Base-by-base conservation (phyloP, 371 early-diverging fungal species). In the Mucor racemosus region DNA sequence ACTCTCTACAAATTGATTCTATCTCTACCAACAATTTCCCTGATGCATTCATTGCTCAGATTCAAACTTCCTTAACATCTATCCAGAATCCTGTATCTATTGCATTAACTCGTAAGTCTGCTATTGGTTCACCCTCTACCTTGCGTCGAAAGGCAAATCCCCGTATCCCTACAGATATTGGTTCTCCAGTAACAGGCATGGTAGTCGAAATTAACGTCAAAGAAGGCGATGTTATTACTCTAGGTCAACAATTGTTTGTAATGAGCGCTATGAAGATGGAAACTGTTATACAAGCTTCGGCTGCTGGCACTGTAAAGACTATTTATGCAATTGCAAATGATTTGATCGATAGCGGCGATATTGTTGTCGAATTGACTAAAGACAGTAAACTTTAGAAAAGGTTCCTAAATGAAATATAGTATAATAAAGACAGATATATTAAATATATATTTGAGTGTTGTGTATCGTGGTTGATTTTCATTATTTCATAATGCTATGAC, bases 201-300 rank as follows among this genome's bases (percentile, higher is more conserved):
- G 36, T 81, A 13, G 76, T 77, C 10, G 77, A 81, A 41, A 62
- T 81, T 40, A 72, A 70, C 58, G 74, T 79, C 14, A 64, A 75
- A 42, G 71, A 56, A 41, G 78, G 81, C 1, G 77, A 72, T 19
- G 33, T 56, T 13, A 65, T 77, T 17, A 14, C 63, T 38, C 41
- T 48, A n/a, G 75, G 76, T 5, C 79, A 81, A 41, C 68, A 74
- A 36, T 36, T 77, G 35, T 76, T 75, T 67, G 79, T 81, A 5
- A 64, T 81, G 59, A 81, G 77, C 35, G 79, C 81, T 8, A 81
- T 81, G 79, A 81, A 81, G 56, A 79, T 81, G 79, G 79, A 81
- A 56, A 79, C 79, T 0, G 77, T 79, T 2, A 67, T 81, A 17
- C 69, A 69, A 44, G 58, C 75, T 6, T 42, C 73, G 10, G 35